These are phyloP conservation scores for Barnettozyma hawaiiensis DNA, from an alignment of 1,139 yeast species.

Conservation along the genomic window DNA sequence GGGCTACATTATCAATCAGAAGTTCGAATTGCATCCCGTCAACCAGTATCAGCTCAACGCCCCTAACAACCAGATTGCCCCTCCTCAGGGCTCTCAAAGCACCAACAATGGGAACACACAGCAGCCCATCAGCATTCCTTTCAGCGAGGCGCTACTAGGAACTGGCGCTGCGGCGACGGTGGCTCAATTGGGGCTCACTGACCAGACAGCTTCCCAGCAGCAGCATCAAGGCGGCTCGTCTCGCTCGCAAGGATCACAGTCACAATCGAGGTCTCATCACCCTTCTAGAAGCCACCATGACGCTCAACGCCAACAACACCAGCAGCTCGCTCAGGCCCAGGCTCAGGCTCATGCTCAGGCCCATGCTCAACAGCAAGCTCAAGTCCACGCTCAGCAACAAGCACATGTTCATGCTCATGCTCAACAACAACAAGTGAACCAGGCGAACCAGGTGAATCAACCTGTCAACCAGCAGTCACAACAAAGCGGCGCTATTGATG, in stretches of 20 bases:
- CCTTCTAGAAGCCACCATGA: slow-evolving; percentile 11
- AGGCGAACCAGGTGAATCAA: slow-evolving; percentile 4
- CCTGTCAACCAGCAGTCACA: slow-evolving; percentile 8
- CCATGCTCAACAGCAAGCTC: slow-evolving; percentile 12
- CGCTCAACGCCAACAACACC: slow-evolving; percentile 10
- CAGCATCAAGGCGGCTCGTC: slow-evolving; percentile 2
- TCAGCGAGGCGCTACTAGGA: slow-evolving; percentile 8
- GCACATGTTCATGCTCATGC: slow-evolving; percentile 9
- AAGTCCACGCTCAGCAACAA: slow-evolving; percentile 9
- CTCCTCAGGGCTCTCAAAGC: not conserved
- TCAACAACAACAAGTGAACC: slow-evolving; percentile 7
- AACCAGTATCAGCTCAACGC: slow-evolving; percentile 12
- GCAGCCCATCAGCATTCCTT: slow-evolving; percentile 8
- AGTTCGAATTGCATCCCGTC: slow-evolving; percentile 23
- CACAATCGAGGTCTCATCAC: slow-evolving; percentile 5
- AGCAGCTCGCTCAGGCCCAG: slow-evolving; percentile 5
- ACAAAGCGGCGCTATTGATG: slow-evolving; percentile 16
- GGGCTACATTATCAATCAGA: slow-evolving; percentile 18
- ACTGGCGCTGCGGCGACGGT: too few relatives aligned
- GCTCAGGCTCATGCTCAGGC: slow-evolving; percentile 8
- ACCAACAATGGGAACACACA: slow-evolving; percentile 3
- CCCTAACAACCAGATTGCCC: not conserved
- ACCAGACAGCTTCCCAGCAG: slow-evolving; percentile 6
- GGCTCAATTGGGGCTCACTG: slow-evolving; percentile 5
- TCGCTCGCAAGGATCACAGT: slow-evolving; percentile 4